Evolutionary conservation across 345 rosid species (phyloP), one percentile per base, ranked within the genome.

Genomic region (Microcos paniculata): DNA sequence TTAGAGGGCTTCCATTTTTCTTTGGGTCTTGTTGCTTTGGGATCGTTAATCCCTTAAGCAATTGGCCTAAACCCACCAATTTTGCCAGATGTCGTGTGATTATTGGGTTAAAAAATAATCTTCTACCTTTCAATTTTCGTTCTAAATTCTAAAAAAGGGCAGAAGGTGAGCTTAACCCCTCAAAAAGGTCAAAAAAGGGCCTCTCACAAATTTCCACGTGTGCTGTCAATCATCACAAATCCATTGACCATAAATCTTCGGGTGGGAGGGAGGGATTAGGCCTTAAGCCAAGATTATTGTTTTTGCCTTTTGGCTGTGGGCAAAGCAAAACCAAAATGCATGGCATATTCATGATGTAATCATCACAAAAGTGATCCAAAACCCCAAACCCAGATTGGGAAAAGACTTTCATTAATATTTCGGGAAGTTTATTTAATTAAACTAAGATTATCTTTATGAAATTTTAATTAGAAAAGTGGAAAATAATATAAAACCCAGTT

Each of bases 321-420:
- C 18, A 43, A 24, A 40, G 62, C 6, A 62, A n/a, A n/a, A n/a
- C n/a, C n/a, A n/a, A n/a, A n/a, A n/a, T n/a, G n/a, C n/a, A n/a
- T n/a, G n/a, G n/a, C n/a, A 35, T 12, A 48, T 51, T 74, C 15
- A 76, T 55, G 65, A 31, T 55, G 73, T 56, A 66, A 76, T 76
- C 65, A 76, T 76, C n/a, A n/a, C n/a, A 15, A 18, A 65, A 4
- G 8, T 45, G 38, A 73, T 18, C 40, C 40, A 35, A 35, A 35
- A 35, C 6, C 4, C 45, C 6, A 70, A 70, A 53, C 51, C 52
- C 33, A 42, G 3, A 43, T 43, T 16, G 30, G 30, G 3, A 59
- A 13, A 59, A 3, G 40, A 35, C 40, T 35, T 35, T 0, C 40
- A 35, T 35, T 35, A 35, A 35, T n/a, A n/a, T n/a, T n/a, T n/a